phyloP scores from a whole-genome alignment of 768 basidiomycete genomes.

The Serendipita vermifera region DNA sequence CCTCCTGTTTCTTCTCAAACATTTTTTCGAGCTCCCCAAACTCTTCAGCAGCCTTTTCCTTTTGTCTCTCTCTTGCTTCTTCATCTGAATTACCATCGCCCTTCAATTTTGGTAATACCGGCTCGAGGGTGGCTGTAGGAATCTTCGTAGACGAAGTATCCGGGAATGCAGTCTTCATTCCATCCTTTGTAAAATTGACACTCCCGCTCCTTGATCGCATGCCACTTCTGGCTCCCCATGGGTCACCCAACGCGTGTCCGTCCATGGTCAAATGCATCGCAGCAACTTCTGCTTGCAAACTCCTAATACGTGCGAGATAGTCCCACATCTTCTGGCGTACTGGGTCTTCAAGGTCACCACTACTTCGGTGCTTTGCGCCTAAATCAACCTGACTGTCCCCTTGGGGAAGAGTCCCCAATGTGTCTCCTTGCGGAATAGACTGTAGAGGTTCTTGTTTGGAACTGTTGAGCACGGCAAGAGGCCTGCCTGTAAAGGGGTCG shows the following conservation, averaged over 20 bases:
- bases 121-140: not conserved
- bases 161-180: not conserved
- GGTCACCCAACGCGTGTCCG: not conserved
- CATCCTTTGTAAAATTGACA: not conserved
- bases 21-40: not conserved
- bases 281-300: constrained; percentile 3
- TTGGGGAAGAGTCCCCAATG: not conserved
- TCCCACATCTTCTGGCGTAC: not conserved
- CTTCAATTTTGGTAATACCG: not conserved
- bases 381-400: not conserved
- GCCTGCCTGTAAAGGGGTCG: constrained; percentile 1
- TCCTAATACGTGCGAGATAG: not conserved
- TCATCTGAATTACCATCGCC: constrained; percentile 1
- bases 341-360: constrained; percentile 1
- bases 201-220: not conserved
- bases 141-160: not conserved
- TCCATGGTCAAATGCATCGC: constrained; percentile 7
- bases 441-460: not conserved
- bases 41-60: not conserved
- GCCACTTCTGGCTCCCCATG: not conserved
- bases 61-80: not conserved
- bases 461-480: not conserved
- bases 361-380: not conserved
- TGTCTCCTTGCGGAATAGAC: no score
- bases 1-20: constrained; percentile 4